Evolutionary conservation across 2,329 filamentous ascomycete genomes (phyloP), one percentile per base, ranked within the genome.

Genomic region (Pezicula radicicola): DNA sequence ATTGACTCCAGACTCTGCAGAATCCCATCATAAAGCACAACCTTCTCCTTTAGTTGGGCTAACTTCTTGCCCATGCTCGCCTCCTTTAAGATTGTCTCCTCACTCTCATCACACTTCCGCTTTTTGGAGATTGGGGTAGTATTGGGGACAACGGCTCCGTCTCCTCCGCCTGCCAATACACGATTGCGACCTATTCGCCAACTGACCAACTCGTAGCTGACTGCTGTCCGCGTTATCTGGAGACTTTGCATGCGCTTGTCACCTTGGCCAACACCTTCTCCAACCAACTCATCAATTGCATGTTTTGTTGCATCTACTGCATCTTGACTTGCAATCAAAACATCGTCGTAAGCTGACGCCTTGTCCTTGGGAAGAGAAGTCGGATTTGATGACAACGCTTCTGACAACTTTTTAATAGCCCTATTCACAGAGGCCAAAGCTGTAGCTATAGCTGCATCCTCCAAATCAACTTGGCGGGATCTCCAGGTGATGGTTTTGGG

Each of bases 171-270:
- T 48, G 91, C 89, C 55, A 99, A 75, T 0, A 96, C 87, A 49
- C 94, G 81, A 70, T 99, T 97, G 45, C 94, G 86, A 25, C 93
- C 93, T 57, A 97, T 89, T 68, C 94, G 83, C 92, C 92, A 97
- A 65, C 90, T 92, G 51, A 99, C 88, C 70, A 97, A 84, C 59
- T 90, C 89, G 68, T 96, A 97, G 70, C 94, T 96, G 51, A 97
- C 90, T 1, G 93, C 91, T 0, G 95, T 95, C 55, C 89, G 87
- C 3, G 92, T 96, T 53, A 99, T 88, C 60, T 96, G 92, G 43
- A 99, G 75, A 61, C 91, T 86, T 71, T 99, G 94, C 85, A 99
- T 91, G 52, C 91, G 84, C 35, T 83, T 74, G 65, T 99, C 93
- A 51, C 90, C 85, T 67, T 91, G 89, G 19, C 89, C 81, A 13